Conservation (phyloP, 768 basidiomycete genomes). For the Suillus bovinus region DNA sequence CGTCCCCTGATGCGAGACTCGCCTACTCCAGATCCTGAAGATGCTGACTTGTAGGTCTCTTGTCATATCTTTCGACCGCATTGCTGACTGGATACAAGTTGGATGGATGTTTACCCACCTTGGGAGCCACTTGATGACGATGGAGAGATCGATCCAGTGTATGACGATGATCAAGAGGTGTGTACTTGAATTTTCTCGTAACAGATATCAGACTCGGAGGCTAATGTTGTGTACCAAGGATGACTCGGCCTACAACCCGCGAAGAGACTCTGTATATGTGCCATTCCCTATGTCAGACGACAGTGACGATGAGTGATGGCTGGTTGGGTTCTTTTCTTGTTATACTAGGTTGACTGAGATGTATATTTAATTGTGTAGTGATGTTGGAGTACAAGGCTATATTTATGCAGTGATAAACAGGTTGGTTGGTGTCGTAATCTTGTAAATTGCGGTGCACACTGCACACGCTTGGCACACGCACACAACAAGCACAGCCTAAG, state of each 20-base stretch:
- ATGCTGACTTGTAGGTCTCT: constrained; percentile 20
- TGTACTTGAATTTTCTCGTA: background rate
- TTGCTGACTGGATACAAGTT: constrained; percentile 15
- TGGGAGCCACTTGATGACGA: constrained; percentile 30
- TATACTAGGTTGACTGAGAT: background rate
- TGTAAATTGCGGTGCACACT: background rate
- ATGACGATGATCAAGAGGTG: constrained; percentile 1
- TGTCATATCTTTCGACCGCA: background rate
- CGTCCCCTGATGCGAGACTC: constrained; percentile 19
- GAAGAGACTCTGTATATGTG: background rate
- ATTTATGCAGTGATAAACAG: background rate
- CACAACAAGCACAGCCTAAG: background rate
- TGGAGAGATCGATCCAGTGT: constrained; percentile 23
- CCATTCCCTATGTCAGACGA: background rate
- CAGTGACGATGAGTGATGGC: background rate
- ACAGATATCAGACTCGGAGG: background rate
- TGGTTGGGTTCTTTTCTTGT: background rate
- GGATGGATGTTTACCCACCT: constrained; percentile 19
- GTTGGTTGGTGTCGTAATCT: background rate
- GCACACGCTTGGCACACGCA: no score
- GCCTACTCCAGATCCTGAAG: constrained; percentile 14
- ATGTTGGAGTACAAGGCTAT: background rate
- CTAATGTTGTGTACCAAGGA: background rate
- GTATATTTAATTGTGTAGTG: background rate
- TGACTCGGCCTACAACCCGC: background rate